phyloP scores from a whole-genome alignment of 2,329 filamentous ascomycete genomes.

The Fusarium albidum region DNA sequence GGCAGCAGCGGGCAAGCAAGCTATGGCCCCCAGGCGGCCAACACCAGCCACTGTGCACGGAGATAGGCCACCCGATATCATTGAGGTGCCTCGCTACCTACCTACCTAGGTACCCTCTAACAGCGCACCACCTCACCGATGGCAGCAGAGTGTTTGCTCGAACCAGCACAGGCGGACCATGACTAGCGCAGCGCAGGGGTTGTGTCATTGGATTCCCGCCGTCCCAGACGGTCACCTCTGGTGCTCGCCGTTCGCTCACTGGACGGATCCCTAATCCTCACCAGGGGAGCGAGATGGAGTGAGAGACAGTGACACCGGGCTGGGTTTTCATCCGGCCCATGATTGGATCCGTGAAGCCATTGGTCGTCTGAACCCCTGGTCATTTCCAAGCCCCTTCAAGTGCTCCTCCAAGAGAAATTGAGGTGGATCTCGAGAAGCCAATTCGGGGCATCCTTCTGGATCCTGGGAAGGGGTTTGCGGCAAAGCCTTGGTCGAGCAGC shows the following conservation, averaged over 20 bases:
- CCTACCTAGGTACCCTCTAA: background rate
- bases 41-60: too few relatives aligned
- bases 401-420: slow-evolving; percentile 35
- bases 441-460: slow-evolving; percentile 25
- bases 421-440: slow-evolving; percentile 25
- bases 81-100: too few relatives aligned
- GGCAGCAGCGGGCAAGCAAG: too few relatives aligned
- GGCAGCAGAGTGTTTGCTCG: background rate
- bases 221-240: slow-evolving; percentile 27
- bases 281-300: slow-evolving; percentile 27
- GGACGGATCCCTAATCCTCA: slow-evolving; percentile 31
- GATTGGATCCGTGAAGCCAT: slow-evolving; percentile 19
- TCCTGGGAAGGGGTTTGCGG: slow-evolving; percentile 24
- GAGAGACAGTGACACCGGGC: slow-evolving; percentile 17
- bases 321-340: background rate
- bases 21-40: too few relatives aligned
- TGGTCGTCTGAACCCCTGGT: slow-evolving; percentile 22
- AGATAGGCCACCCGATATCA: too few relatives aligned
- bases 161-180: background rate
- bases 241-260: slow-evolving; percentile 21
- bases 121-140: background rate
- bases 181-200: background rate
- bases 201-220: slow-evolving; percentile 23
- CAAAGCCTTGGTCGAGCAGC: slow-evolving; percentile 17
- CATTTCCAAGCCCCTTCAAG: slow-evolving; percentile 29